Conservation (phyloP, 2,329 filamentous ascomycete genomes). For the Xylaria hypoxylon region DNA sequence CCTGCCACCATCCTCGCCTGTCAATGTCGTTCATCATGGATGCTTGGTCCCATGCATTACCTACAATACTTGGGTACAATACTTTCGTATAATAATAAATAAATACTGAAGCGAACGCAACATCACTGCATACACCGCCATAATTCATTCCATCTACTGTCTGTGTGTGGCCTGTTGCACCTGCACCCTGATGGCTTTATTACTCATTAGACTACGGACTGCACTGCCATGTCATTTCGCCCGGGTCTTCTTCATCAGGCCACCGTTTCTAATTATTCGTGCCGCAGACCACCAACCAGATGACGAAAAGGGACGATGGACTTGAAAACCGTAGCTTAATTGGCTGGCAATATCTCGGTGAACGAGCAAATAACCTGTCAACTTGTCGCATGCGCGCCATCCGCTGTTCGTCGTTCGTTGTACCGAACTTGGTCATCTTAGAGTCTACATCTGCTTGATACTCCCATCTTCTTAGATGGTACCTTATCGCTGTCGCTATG, state of each 20-base stretch:
- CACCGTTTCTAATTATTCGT: constrained; percentile 20
- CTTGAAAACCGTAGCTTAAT: constrained; percentile 12
- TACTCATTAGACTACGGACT: background rate
- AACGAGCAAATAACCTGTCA: constrained; percentile 24
- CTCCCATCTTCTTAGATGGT: constrained; percentile 11
- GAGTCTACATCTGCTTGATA: constrained; percentile 4
- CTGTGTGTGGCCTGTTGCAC: constrained; percentile 28
- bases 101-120: constrained; percentile 33
- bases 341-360: constrained; percentile 30
- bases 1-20: constrained; percentile 13
- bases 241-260: constrained; percentile 27
- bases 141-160: constrained; percentile 13
- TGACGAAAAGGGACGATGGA: background rate
- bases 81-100: constrained; percentile 20
- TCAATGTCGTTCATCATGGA: constrained; percentile 20
- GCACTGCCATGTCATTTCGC: constrained; percentile 30
- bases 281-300: constrained; percentile 13
- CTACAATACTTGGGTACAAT: constrained; percentile 15
- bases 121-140: constrained; percentile 31
- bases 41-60: constrained; percentile 23
- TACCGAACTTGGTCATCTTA: constrained; percentile 30
- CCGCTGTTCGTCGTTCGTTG: constrained; percentile 11
- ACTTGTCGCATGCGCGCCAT: constrained; percentile 25
- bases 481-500: constrained; percentile 2
- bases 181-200: constrained; percentile 13